Base-by-base conservation (phyloP, 768 basidiomycete species). In the Lentinula detonsa region DNA sequence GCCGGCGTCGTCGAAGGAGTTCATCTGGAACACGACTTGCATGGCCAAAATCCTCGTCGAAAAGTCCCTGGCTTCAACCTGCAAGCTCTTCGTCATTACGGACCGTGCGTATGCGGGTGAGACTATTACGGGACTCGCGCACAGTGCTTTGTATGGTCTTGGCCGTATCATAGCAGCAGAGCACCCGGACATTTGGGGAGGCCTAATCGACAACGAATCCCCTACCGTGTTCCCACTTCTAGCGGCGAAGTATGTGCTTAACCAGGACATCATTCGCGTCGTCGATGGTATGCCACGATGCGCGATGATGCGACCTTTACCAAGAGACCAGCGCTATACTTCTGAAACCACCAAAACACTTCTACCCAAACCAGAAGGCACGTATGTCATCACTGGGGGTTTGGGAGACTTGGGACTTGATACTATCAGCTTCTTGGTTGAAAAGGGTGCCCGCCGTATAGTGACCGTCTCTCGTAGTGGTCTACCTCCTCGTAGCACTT, bases 391-490 rank as follows among this genome's bases (percentile, higher is more conserved):
- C 9, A 39, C 53, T 21, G 53, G 53, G 9, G 53, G 53, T 21
- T 54, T 54, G 16, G 53, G 53, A 35, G 53, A 54, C 18, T 54
- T 54, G 53, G 53, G 53, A 3, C 53, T 54, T n/a, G 53, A 54
- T 8, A 54, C 53, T 10, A 54, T 54, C 37, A 54, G 21, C 53
- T 54, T 54, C 18, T 54, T 54, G 53, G 37, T 54, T 13, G 18
- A 35, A 16, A 54, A 54, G n/a, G 53, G 53, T 39, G 53, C 53
- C 8, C 53, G 37, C 35, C 53, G 53, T 40, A 39, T 54, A 16
- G 53, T 54, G 37, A 40, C 37, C n/a, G 53, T 54, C 5, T 54
- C 53, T 33, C 53, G 53, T 18, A 35, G 37, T 28, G 37, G 53
- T 18, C 35, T 54, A 4, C 53, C 53, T 54, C 34, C 53, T 54